Evolutionary conservation across 768 basidiomycete genomes (phyloP), one percentile per base, ranked within the genome.

Genomic region (Steccherinum ochraceum): DNA sequence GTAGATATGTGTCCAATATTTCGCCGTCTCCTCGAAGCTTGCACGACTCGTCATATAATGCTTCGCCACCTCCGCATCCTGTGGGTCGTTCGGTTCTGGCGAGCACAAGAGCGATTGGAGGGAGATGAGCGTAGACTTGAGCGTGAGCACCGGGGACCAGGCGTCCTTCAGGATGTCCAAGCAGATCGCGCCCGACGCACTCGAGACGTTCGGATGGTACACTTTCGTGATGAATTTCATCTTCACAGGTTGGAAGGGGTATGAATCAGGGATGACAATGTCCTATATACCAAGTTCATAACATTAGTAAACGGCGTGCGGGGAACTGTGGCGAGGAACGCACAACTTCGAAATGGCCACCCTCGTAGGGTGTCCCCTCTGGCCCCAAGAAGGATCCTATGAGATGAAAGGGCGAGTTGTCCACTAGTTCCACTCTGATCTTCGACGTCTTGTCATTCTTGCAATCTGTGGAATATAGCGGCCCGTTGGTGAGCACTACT

Each of bases 141-240:
- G 84, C 1, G 94, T 96, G 52, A 96, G 79, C 25, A 97, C 93
- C 42, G 93, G 91, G 5, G 86, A 89, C 91, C 91, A 94, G n/a
- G 89, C 89, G 60, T 96, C 93, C 64, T 86, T 83, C 64, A 84
- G 74, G 65, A 84, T 88, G 69, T 93, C 91, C 50, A 93, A 82
- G 68, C 93, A 97, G 70, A 97, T 97, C 42, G 91, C 93, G 45
- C 94, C 94, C 2, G 89, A 92, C 26, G 86, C 89, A 20, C 91
- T 94, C 18, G 93, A 95, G 39, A 98, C 77, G 62, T 98, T 98
- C 2, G 94, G 94, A 65, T 98, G 93, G 65, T 93, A 96, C 24
- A 95, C 87, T 67, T 93, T 93, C 30, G 94, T 98, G 54, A 95
- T 83, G 70, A 98, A 97, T 66, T 93, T 94, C 92, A 97, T 96